Base-by-base conservation (phyloP, 2,329 filamentous ascomycete species). In the Xylariales sp. region DNA sequence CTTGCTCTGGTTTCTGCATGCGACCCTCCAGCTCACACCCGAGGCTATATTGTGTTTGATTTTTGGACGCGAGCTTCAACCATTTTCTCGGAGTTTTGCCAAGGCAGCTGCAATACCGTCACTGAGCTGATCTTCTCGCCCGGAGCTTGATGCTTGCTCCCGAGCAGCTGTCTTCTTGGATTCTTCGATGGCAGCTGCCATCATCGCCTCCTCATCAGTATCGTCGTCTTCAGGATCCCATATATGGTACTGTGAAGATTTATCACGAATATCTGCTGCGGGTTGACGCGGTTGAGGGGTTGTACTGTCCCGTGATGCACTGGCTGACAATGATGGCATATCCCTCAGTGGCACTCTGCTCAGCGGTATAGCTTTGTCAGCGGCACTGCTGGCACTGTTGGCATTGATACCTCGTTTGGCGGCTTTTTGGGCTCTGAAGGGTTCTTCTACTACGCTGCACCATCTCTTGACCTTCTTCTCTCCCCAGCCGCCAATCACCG, bases 401-500 rank as follows among this genome's bases (percentile, higher is more conserved):
- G 47, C 42, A 17, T 47, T 47, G 15, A 51, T 42, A 20, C 49
- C 55, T 38, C 62, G 53, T 54, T 67, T 86, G n/a, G 74, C 77
- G 2, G 85, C 77, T 52, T 83, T 85, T 51, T 81, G 79, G 5
- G 84, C 79, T 41, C 88, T 70, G 52, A 97, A 96, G 1, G 88
- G 88, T 61, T 95, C 89, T 42, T 88, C 78, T 2, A 96, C 85
- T 8, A 85, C 84, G 40, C 71, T 76, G 49, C 76, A 83, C 91
- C 91, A 97, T 41, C 81, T 78, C 61, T 85, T 84, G 16, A 96
- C 88, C 63, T 98, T 98, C 66, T 88, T 89, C 62, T 94, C 88
- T 23, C 93, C 93, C 90, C 90, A 98, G 1, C 93, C 93, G 20
- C 83, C 77, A n/a, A 98, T 80, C 45, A 87, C 68, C 12, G 81